phyloP scores from a whole-genome alignment of 2,329 filamentous ascomycete species.

The Penicillium sp. region DNA sequence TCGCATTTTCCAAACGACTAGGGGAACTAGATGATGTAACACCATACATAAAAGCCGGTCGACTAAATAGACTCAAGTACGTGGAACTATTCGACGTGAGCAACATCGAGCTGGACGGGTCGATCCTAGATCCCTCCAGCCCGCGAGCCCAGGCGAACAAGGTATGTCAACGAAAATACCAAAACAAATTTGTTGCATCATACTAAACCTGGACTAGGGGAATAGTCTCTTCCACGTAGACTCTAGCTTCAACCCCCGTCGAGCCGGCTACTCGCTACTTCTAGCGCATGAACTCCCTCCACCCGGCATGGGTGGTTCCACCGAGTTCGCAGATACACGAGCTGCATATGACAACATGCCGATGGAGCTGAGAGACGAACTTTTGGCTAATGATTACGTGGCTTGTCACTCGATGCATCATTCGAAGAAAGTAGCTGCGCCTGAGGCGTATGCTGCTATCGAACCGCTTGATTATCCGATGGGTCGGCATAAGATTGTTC shows the following conservation, averaged over 20 bases:
- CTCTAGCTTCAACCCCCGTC: conserved; percentile 57
- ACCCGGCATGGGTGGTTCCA: conserved; percentile 40
- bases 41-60: no score
- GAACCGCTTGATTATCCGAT: conserved; percentile 42
- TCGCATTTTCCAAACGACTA: conserved; percentile 52
- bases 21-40: conserved; percentile 59
- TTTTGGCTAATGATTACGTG: conserved; percentile 44
- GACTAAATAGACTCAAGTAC: conserved; percentile 47
- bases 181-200: no score
- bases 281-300: conserved; percentile 54
- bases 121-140: no score
- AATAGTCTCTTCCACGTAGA: conserved; percentile 59
- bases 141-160: conserved; percentile 10
- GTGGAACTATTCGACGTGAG: conserved; percentile 60
- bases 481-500: conserved; percentile 51
- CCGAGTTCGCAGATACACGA: conserved; percentile 52
- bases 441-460: conserved; percentile 50
- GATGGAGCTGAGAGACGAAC: conserved; percentile 31
- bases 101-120: conserved; percentile 35
- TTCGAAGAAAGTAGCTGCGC: conserved; percentile 53
- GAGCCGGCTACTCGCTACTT: conserved; percentile 55
- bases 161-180: conserved; percentile 31
- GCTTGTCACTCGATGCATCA: conserved; percentile 56
- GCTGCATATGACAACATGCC: conserved; percentile 52
- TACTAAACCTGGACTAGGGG: conserved; percentile 28